These are phyloP conservation scores for Cerioporus squamosus DNA, from an alignment of 1,284 basidiomycete species.

Conservation along the genomic window DNA sequence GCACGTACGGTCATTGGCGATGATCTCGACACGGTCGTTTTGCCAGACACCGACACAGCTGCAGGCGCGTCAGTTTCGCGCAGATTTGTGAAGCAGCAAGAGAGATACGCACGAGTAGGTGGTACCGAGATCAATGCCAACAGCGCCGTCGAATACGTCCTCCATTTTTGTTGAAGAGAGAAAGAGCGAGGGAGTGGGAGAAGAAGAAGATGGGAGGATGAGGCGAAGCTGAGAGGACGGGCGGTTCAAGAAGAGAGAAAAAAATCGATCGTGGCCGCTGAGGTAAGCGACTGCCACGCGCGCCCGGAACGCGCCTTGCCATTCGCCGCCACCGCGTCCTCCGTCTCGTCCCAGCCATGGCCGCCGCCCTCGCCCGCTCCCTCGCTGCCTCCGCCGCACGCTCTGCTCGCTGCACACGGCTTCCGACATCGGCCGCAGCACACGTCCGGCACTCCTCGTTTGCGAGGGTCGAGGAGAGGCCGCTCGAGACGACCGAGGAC, in stretches of 20 bases:
- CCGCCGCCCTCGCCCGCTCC: constrained; percentile 43
- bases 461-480: constrained; percentile 37
- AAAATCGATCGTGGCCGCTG: constrained; percentile 42
- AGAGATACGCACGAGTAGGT: constrained; percentile 78
- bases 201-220: constrained; percentile 32
- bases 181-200: constrained; percentile 31
- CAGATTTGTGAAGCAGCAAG: constrained; percentile 1
- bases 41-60: constrained; percentile 98
- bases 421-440: constrained; percentile 6
- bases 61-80: constrained; percentile 25
- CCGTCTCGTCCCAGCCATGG: constrained; percentile 31
- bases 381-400: constrained; percentile 45
- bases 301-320: constrained; percentile 23
- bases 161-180: constrained; percentile 72
- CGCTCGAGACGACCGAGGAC: constrained; percentile 55
- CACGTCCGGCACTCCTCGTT: constrained; percentile 31
- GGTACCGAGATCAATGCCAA: constrained; percentile 94
- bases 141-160: constrained; percentile 94
- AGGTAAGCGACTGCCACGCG: constrained; percentile 35
- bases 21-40: constrained; percentile 99
- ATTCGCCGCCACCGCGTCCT: constrained; percentile 31
- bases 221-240: constrained; percentile 21
- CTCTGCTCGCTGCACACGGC: constrained; percentile 32
- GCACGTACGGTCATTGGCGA: constrained; percentile 90
- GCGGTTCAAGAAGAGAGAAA: constrained; percentile 31